phyloP scores from a whole-genome alignment of 2,329 filamentous ascomycete genomes.

The Aspergillus arachidicola region DNA sequence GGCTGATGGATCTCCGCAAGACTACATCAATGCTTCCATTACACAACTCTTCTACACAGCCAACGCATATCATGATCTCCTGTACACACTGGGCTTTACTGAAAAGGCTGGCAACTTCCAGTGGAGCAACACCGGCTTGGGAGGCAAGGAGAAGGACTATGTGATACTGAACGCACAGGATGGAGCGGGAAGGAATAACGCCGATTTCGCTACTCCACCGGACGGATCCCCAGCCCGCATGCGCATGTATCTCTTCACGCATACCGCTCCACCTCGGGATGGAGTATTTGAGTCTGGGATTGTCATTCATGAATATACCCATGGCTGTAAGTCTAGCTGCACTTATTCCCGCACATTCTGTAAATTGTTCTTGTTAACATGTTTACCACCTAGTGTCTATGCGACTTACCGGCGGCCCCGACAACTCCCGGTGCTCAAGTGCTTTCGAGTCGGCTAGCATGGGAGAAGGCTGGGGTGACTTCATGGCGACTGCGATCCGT shows the following conservation, averaged over 20 bases:
- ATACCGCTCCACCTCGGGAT: slow-evolving; percentile 10
- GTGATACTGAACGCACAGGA: slow-evolving; percentile 21
- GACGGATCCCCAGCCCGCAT: slow-evolving; percentile 18
- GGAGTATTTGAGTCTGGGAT: slow-evolving; percentile 15
- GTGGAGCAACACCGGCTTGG: slow-evolving; percentile 10
- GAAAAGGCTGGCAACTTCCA: slow-evolving; percentile 21
- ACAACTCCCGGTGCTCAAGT: slow-evolving; percentile 14
- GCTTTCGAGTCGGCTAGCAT: slow-evolving; percentile 16
- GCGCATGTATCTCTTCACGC: slow-evolving; percentile 19
- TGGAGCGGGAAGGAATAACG: slow-evolving; percentile 17
- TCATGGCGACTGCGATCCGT: slow-evolving; percentile 17
- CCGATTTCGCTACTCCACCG: slow-evolving; percentile 16
- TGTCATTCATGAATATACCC: slow-evolving; percentile 21
- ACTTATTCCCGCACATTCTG: not conserved
- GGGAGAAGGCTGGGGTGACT: slow-evolving; percentile 23
- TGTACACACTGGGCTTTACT: slow-evolving; percentile 16
- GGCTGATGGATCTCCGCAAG: slow-evolving; percentile 2
- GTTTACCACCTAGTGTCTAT: slow-evolving; percentile 10
- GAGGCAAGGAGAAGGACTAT: slow-evolving; percentile 16
- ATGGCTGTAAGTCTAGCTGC: slow-evolving; percentile 12
- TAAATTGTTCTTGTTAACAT: not conserved
- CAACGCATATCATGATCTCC: slow-evolving; percentile 21
- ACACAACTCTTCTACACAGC: slow-evolving; percentile 20
- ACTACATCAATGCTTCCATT: slow-evolving; percentile 19
- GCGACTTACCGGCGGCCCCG: slow-evolving; percentile 18